Evolutionary conservation across 2,329 filamentous ascomycete species (phyloP).

Genomic region (Pseudocercospora eumusae): DNA sequence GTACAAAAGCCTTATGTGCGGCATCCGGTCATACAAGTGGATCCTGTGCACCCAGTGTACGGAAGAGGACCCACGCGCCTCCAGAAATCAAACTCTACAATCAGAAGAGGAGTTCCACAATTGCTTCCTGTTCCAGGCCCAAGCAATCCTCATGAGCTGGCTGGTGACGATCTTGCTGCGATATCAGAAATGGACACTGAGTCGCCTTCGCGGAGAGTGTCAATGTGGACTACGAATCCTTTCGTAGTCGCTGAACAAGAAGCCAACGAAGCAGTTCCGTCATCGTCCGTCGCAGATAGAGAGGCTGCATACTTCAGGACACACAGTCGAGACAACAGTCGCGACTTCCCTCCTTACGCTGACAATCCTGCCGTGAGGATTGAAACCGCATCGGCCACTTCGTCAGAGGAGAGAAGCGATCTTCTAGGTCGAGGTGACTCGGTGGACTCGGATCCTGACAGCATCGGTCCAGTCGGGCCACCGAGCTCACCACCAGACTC

Average conservation of each 20-base stretch:
- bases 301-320: not conserved
- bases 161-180: slow-evolving; percentile 13
- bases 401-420: not conserved
- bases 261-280: not conserved
- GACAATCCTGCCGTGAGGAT: not conserved
- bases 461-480: not conserved
- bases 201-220: slow-evolving; percentile 16
- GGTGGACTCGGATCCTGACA: not conserved
- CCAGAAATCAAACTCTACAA: slow-evolving; percentile 16
- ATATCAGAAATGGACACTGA: slow-evolving; percentile 19
- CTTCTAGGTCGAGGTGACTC: not conserved
- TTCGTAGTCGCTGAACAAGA: not conserved
- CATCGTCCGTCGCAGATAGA: not conserved
- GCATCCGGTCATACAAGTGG: slow-evolving; percentile 4
- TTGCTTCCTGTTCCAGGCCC: not conserved
- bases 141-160: slow-evolving; percentile 1
- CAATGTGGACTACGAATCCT: not conserved
- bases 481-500: not conserved
- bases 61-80: slow-evolving; percentile 10
- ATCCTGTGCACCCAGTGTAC: slow-evolving; percentile 4
- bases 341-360: not conserved
- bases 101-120: slow-evolving; percentile 8
- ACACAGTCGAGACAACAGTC: slow-evolving; percentile 1
- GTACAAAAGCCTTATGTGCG: slow-evolving; percentile 1
- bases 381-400: not conserved